Evolutionary conservation across 2,329 filamentous ascomycete genomes (phyloP), one percentile per base, ranked within the genome.

Genomic region (Colletotrichum caudatum): DNA sequence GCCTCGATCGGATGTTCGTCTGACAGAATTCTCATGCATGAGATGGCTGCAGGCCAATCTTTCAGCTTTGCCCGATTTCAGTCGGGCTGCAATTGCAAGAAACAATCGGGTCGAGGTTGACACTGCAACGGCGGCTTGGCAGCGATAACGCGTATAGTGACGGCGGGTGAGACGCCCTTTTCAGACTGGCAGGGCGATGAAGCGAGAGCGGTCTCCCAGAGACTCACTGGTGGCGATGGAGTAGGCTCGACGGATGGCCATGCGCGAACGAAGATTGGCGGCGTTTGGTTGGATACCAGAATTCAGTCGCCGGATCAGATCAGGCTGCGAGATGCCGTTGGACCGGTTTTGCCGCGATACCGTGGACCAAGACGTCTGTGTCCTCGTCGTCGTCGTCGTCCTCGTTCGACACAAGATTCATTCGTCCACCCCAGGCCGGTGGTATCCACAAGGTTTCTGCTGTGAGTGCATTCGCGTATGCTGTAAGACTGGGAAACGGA

Each of bases 91-190:
- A 16, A 16, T 44, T 51, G 39, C 26, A 35, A 46, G 16, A 50
- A 50, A 11, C n/a, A 46, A 37, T 14, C 11, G 20, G 44, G 44
- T n/a, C 29, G 58, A 48, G 9, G 23, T 26, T 63, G 46, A 64
- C 51, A 69, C 29, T 26, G 39, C 64, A 71, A 48, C 29, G 58
- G 37, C 69, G 51, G 16, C 64, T 71, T 71, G 69, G 69, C 69
- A 54, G 44, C 12, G 33, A 5, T 35, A 16, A 44, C n/a, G 33
- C 23, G 26, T 41, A 37, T 14, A 11, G 39, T 58, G 44, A 48
- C 65, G 57, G 51, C 58, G 29, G 64, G 41, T 37, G 51, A 37
- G 23, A n/a, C 18, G 9, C 48, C 50, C 18, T 41, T 48, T 39
- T 6, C n/a, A 39, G 54, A 18, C 35, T 62, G n/a, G 37, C n/a